Evolutionary conservation across 768 basidiomycete species (phyloP).

Genomic region (Mycena latifolia): DNA sequence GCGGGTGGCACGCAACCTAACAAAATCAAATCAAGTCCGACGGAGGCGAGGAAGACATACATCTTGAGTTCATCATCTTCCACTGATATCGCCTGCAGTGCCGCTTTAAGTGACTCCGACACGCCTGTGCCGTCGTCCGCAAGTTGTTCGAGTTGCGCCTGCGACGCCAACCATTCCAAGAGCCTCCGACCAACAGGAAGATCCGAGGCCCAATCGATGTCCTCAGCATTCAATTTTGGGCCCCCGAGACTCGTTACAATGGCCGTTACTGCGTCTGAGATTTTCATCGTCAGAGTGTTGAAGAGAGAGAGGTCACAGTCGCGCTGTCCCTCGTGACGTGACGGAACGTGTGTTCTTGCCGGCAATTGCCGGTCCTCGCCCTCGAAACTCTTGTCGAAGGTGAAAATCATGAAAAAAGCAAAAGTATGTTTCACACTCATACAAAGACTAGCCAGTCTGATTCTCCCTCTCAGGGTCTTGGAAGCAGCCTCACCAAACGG

Average conservation of each 20-base stretch:
- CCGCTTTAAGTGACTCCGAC: constrained; percentile 22
- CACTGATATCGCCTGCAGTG: constrained; percentile 46
- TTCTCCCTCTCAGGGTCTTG: too few species aligned
- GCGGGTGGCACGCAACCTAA: constrained; percentile 32
- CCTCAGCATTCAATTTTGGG: constrained; percentile 39
- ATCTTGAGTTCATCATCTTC: constrained; percentile 45
- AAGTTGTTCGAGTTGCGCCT: constrained; percentile 31
- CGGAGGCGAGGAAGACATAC: constrained; percentile 33
- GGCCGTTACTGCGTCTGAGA: constrained; percentile 16
- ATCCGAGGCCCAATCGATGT: constrained; percentile 49
- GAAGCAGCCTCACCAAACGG: too few species aligned
- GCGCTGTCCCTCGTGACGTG: too few species aligned
- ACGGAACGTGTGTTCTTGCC: too few species aligned
- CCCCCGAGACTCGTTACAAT: constrained; percentile 48
- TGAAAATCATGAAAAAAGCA: too few species aligned
- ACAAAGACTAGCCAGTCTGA: too few species aligned
- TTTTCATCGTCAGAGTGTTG: constrained; percentile 9
- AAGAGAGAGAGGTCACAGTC: constrained; percentile 6
- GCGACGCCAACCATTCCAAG: constrained; percentile 49
- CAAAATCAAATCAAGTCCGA: background rate
- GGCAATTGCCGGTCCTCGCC: too few species aligned
- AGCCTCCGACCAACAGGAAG: constrained; percentile 47
- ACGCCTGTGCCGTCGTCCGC: constrained; percentile 24
- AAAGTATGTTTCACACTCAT: too few species aligned
- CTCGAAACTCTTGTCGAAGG: too few species aligned